Percentiles rank a stretch among this genome's conserved stretches.
phyloP scores from a whole-genome alignment of 805 yeast genomes.

The Candida xyloterini region DNA sequence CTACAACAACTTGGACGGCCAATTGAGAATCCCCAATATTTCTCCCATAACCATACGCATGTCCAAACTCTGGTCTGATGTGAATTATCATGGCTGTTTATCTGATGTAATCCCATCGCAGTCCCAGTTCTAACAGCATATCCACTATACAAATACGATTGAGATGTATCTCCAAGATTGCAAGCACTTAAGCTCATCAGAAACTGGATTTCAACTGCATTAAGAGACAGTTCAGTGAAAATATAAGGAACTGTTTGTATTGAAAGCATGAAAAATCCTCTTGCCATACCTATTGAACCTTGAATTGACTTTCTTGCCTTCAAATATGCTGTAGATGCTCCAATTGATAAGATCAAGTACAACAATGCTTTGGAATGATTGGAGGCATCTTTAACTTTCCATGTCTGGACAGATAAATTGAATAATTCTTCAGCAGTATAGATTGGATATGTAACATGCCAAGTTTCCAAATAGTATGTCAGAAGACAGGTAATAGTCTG shows the following conservation, averaged over 20 bases:
- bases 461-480: conserved; percentile 22
- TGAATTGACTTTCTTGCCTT: not conserved
- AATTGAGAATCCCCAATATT: conserved; percentile 28
- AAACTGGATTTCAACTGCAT: conserved; percentile 20
- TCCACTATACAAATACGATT: conserved; percentile 23
- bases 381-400: conserved; percentile 15
- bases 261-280: not conserved
- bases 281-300: not conserved
- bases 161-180: conserved; percentile 25
- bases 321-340: not conserved
- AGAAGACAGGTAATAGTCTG: conserved; percentile 13
- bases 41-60: conserved; percentile 25
- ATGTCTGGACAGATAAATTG: conserved; percentile 13
- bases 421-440: conserved; percentile 22
- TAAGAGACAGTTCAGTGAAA: conserved; percentile 6
- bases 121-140: conserved; percentile 19
- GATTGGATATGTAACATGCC: conserved; percentile 23
- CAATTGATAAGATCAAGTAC: conserved; percentile 19
- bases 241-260: not conserved
- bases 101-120: conserved; percentile 24
- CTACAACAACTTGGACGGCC: conserved; percentile 23
- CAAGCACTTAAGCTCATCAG: conserved; percentile 23
- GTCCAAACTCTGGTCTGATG: conserved; percentile 24
- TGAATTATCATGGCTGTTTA: conserved; percentile 7
- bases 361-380: conserved; percentile 15